phyloP scores from a whole-genome alignment of 306 rosid genomes.

The Rosa persica region DNA sequence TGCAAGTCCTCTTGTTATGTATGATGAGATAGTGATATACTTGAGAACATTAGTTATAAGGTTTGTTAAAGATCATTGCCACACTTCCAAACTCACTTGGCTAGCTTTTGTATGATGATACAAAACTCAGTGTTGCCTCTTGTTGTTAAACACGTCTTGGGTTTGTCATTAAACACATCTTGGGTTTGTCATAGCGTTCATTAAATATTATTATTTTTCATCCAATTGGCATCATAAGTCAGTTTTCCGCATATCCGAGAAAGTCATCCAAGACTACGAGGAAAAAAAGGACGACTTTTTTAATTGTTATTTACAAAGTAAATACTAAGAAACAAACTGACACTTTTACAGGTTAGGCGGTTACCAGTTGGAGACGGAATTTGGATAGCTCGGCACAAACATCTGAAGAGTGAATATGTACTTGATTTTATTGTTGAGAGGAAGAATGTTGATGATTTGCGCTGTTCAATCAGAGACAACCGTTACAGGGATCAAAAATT shows the following conservation, averaged over 20 bases:
- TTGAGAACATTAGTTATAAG: background rate
- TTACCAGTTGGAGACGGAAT: constrained; percentile 96
- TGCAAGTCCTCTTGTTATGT: background rate
- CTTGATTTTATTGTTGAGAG: constrained; percentile 98
- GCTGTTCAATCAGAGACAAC: constrained; percentile 88
- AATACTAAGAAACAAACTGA: constrained; percentile 15
- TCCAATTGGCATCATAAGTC: background rate
- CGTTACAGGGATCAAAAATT: constrained; percentile 92
- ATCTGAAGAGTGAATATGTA: constrained; percentile 67
- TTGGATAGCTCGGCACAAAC: constrained; percentile 90
- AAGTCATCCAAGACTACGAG: background rate
- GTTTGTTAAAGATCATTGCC: background rate
- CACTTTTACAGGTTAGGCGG: constrained; percentile 65
- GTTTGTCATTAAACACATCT: background rate
- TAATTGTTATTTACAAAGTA: background rate
- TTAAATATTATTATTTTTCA: background rate
- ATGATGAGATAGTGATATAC: background rate
- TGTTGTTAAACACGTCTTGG: too few species aligned
- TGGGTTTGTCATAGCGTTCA: background rate
- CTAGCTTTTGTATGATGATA: background rate
- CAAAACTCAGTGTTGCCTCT: background rate
- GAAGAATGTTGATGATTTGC: constrained; percentile 77
- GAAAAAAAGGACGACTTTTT: background rate
- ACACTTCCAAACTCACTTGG: background rate
- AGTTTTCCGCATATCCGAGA: background rate